Percentiles rank a stretch among this genome's conserved stretches.
Conservation (phyloP, 768 basidiomycete genomes). For the Leccinum barrowsii region DNA sequence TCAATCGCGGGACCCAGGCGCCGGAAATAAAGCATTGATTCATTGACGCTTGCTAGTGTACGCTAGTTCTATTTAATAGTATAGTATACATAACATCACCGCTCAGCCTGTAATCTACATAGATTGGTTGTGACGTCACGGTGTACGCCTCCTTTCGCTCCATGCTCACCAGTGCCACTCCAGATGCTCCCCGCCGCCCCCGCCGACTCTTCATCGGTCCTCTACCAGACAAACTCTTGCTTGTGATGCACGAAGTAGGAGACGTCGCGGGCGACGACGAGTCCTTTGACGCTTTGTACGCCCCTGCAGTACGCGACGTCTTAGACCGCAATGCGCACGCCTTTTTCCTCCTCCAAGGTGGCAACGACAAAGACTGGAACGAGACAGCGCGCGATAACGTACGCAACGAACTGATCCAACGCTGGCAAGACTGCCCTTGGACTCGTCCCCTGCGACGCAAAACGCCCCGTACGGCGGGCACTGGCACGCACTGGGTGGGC, state of each 20-base stretch:
- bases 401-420: slow-evolving; percentile 52
- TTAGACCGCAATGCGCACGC: slow-evolving; percentile 60
- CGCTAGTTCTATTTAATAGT: not conserved
- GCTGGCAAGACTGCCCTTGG: slow-evolving; percentile 72
- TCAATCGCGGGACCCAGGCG: slow-evolving; percentile 31
- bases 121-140: slow-evolving; percentile 27
- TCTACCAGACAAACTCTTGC: slow-evolving; percentile 61
- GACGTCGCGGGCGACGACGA: slow-evolving; percentile 28
- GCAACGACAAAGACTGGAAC: slow-evolving; percentile 64
- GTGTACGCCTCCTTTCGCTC: not conserved
- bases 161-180: not conserved
- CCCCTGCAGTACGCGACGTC: slow-evolving; percentile 30
- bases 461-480: not conserved
- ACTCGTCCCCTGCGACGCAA: slow-evolving; percentile 40
- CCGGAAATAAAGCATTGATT: slow-evolving; percentile 29
- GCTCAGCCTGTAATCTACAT: slow-evolving; percentile 12
- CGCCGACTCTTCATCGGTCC: slow-evolving; percentile 72
- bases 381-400: slow-evolving; percentile 48
- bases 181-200: not conserved
- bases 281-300: slow-evolving; percentile 31
- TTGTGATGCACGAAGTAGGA: slow-evolving; percentile 33
- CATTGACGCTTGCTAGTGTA: slow-evolving; percentile 5
- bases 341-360: slow-evolving; percentile 64
- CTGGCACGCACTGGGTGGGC: slow-evolving; percentile 56
- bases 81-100: slow-evolving; percentile 15